Evolutionary conservation across 495 filamentous ascomycete species (phyloP).

Genomic region (Lepidopterella palustris): DNA sequence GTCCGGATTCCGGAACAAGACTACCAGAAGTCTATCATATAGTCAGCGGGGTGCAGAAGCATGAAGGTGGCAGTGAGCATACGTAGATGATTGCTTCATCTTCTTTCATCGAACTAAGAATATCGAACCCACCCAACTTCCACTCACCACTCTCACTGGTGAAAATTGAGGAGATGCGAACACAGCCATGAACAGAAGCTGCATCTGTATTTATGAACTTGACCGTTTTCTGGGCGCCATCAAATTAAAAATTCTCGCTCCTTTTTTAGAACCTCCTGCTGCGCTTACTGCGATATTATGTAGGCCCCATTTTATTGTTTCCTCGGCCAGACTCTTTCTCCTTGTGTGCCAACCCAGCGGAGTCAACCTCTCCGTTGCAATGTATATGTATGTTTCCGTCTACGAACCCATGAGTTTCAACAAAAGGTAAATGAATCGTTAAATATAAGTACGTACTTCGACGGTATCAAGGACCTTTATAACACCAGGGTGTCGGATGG

Average conservation of each 20-base stretch:
- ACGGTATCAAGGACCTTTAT: conserved; percentile 89
- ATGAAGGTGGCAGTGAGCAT: conserved; percentile 32
- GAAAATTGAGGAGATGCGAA: conserved; percentile 79
- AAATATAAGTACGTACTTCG: conserved; percentile 54
- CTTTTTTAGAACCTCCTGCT: neutral
- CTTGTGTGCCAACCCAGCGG: conserved; percentile 83
- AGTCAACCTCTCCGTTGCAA: conserved; percentile 82
- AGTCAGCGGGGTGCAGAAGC: conserved; percentile 9
- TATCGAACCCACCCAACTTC: conserved; percentile 91
- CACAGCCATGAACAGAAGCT: conserved; percentile 76
- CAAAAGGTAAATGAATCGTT: neutral
- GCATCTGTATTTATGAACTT: conserved; percentile 96
- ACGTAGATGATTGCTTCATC: conserved; percentile 90
- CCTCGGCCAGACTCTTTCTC: conserved; percentile 72
- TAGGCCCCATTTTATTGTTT: conserved; percentile 94
- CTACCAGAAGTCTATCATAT: conserved; percentile 67
- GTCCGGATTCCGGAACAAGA: conserved; percentile 70
- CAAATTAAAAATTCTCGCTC: conserved; percentile 3
- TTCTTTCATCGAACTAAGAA: conserved; percentile 90
- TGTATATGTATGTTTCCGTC: conserved; percentile 90
- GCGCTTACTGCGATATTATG: conserved; percentile 69
- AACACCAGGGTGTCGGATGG: conserved; percentile 87
- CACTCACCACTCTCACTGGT: conserved; percentile 94
- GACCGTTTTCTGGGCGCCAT: conserved; percentile 60
- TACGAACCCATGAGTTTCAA: conserved; percentile 35